These are phyloP conservation scores for Parachaetomium inaequale DNA, from an alignment of 495 filamentous ascomycete genomes.

Conservation along the genomic window DNA sequence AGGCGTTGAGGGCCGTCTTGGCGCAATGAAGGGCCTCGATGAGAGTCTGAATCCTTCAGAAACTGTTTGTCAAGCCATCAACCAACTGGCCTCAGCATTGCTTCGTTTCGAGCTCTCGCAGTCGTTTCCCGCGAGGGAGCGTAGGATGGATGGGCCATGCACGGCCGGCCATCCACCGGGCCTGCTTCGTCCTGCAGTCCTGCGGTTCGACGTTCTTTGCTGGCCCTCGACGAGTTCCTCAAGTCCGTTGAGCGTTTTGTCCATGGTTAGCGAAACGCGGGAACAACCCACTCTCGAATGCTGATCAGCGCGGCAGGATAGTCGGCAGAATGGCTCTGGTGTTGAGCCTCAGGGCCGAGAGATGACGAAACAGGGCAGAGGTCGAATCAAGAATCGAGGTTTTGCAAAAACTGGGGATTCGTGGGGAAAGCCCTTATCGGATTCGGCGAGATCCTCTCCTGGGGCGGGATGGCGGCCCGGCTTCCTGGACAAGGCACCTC, in stretches of 20 bases:
- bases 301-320: slow-evolving; percentile 20
- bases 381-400: slow-evolving; percentile 18
- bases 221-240: background rate
- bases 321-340: slow-evolving; percentile 14
- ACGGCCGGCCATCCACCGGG: background rate
- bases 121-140: background rate
- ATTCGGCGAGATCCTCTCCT: slow-evolving; percentile 17
- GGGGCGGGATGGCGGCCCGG: slow-evolving; percentile 26
- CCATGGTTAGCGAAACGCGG: background rate
- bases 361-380: slow-evolving; percentile 11
- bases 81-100: background rate
- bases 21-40: slow-evolving; percentile 1
- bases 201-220: background rate
- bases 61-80: background rate
- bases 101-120: background rate
- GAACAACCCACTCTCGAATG: slow-evolving; percentile 13
- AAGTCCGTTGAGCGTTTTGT: background rate
- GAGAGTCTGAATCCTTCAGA: slow-evolving; percentile 1
- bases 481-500: slow-evolving; percentile 19
- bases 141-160: background rate
- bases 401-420: slow-evolving; percentile 15
- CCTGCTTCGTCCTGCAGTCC: background rate
- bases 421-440: slow-evolving; percentile 10
- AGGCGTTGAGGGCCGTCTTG: slow-evolving; percentile 19
- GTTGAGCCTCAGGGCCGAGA: slow-evolving; percentile 15